Evolutionary conservation across 345 rosid species (phyloP).

Genomic region (Rhizophora apiculata): DNA sequence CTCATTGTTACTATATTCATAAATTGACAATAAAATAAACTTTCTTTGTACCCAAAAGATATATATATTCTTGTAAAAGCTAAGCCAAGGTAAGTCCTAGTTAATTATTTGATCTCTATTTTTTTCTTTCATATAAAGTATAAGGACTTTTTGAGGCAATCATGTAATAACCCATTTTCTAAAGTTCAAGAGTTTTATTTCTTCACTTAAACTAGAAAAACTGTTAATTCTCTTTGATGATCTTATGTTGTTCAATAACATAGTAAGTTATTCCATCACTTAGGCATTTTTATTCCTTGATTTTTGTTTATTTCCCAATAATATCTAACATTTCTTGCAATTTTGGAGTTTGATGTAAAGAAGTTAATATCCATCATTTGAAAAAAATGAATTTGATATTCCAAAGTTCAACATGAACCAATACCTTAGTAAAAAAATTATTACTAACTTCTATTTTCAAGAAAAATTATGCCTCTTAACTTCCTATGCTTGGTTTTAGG

Average conservation of each 20-base stretch:
- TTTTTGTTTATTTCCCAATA: conserved; percentile 2
- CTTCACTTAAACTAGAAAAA: conserved; percentile 66
- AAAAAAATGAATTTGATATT: no score
- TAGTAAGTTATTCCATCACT: conserved; percentile 26
- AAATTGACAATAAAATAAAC: no score
- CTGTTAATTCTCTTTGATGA: conserved; percentile 69
- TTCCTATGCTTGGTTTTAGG: no score
- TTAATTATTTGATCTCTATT: conserved; percentile 9
- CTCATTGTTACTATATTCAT: no score
- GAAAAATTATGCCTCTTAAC: no score
- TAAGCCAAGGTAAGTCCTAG: conserved; percentile 31
- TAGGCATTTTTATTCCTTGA: not conserved
- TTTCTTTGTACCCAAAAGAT: conserved; percentile 17
- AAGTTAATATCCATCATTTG: no score
- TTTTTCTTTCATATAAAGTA: not conserved
- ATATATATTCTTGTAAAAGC: conserved; percentile 25
- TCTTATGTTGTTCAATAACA: conserved; percentile 82
- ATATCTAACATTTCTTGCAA: not conserved
- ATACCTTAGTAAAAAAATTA: no score
- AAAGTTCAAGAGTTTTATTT: conserved; percentile 54
- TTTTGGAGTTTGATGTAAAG: no score
- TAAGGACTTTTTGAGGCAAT: not conserved
- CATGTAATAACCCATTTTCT: not conserved
- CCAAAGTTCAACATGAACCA: no score
- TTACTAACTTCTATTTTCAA: no score